Percentiles rank a stretch among this genome's conserved stretches.
Evolutionary conservation across 805 yeast species (phyloP).

Genomic region (Schwanniomyces pseudopolymorphus): DNA sequence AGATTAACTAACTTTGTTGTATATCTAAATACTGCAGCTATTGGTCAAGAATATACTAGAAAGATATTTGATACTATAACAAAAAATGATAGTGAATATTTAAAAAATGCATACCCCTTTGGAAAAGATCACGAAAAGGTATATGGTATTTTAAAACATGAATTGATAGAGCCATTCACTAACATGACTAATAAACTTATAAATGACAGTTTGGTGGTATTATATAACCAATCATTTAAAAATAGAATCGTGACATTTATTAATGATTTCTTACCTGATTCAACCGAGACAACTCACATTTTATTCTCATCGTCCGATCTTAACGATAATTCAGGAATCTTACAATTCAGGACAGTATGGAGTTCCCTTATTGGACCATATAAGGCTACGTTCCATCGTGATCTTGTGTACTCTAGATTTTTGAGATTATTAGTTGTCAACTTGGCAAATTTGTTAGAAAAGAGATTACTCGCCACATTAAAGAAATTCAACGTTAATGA

Average conservation of each 20-base stretch:
- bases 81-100: slow-evolving; percentile 18
- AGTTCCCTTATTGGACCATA: slow-evolving; percentile 63
- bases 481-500: slow-evolving; percentile 65
- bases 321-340: slow-evolving; percentile 35
- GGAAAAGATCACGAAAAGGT: slow-evolving; percentile 36
- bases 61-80: slow-evolving; percentile 49
- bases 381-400: slow-evolving; percentile 51
- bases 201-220: slow-evolving; percentile 43
- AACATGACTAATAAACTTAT: slow-evolving; percentile 39
- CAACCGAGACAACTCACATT: slow-evolving; percentile 28
- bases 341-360: slow-evolving; percentile 65
- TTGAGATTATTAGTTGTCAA: slow-evolving; percentile 50
- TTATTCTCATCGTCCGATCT: slow-evolving; percentile 25
- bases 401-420: slow-evolving; percentile 50
- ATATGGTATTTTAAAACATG: slow-evolving; percentile 26
- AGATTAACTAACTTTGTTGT: slow-evolving; percentile 61
- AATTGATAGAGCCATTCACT: slow-evolving; percentile 32
- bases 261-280: slow-evolving; percentile 42
- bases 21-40: slow-evolving; percentile 69
- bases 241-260: slow-evolving; percentile 42
- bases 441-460: slow-evolving; percentile 59
- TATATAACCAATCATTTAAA: slow-evolving; percentile 51
- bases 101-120: slow-evolving; percentile 31
- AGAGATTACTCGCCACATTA: slow-evolving; percentile 63
- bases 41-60: slow-evolving; percentile 57